Percentiles rank a stretch among this genome's conserved stretches.
Conservation (phyloP, 164 flowering plant genomes). For the Akebia trifoliata region DNA sequence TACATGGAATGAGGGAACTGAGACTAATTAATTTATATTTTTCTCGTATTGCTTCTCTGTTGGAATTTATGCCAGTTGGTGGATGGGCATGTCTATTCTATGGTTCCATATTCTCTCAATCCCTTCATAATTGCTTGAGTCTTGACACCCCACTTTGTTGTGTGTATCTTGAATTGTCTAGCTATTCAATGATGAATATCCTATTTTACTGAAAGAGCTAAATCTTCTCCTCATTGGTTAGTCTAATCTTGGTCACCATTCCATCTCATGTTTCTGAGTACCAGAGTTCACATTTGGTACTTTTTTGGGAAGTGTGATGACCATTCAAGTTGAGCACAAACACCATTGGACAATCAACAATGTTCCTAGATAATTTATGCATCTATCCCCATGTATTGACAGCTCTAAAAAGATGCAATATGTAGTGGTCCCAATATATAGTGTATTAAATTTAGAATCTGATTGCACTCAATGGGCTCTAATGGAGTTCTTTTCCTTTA, state of each 20-base stretch:
- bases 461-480: neutral
- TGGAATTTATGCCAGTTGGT: neutral
- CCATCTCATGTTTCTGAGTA: neutral
- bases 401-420: neutral
- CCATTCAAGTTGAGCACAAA: neutral
- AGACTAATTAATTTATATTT: no score
- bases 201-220: no score
- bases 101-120: no score
- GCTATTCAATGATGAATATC: no score
- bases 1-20: neutral
- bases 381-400: neutral
- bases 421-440: neutral
- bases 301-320: neutral
- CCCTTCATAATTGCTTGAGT: no score
- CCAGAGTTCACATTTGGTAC: neutral
- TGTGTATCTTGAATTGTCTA: no score
- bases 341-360: neutral
- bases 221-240: no score
- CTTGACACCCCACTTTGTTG: no score
- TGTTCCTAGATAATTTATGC: neutral
- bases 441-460: neutral
- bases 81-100: neutral
- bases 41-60: neutral
- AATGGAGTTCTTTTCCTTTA: constrained; percentile 5
- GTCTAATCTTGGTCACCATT: no score